Evolutionary conservation across 163 green algal species (phyloP).

Genomic region (Chlamydomonas reinhardtii): DNA sequence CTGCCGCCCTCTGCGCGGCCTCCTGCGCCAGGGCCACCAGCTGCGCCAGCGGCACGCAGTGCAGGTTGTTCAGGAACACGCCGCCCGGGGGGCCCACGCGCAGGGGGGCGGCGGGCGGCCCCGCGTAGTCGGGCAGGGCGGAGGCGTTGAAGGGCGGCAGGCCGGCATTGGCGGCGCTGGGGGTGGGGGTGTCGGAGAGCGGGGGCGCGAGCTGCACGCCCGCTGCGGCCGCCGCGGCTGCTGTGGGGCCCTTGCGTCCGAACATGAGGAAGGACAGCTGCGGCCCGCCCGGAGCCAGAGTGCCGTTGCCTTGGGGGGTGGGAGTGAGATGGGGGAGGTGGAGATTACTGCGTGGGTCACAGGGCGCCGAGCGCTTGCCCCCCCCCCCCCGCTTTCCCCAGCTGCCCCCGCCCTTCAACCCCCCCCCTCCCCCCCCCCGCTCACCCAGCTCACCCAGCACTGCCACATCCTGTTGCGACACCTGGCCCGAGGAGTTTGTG

Average conservation of each 20-base stretch:
- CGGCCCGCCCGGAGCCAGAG: not conserved
- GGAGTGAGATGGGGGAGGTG: too few relatives aligned
- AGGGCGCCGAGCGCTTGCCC: too few relatives aligned
- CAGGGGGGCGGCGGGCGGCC: constrained; percentile 9
- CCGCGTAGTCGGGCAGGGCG: not conserved
- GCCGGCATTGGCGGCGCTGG: not conserved
- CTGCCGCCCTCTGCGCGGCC: not conserved
- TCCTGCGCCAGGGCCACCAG: not conserved
- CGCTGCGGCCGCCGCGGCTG: not conserved
- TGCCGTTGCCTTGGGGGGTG: constrained; percentile 38
- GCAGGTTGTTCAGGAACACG: constrained; percentile 45
- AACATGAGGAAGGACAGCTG: constrained; percentile 17
- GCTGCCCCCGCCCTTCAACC: too few relatives aligned
- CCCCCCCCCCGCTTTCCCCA: too few relatives aligned
- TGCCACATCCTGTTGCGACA: too few relatives aligned
- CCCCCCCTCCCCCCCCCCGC: too few relatives aligned
- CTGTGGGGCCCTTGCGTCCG: constrained; percentile 3
- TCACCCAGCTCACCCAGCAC: too few relatives aligned
- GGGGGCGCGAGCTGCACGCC: too few relatives aligned
- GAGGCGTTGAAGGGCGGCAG: not conserved
- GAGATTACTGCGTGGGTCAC: too few relatives aligned
- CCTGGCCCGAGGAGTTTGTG: too few relatives aligned
- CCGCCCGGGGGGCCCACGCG: not conserved
- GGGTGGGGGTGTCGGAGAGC: not conserved
- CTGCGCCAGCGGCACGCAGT: constrained; percentile 2